Evolutionary conservation across 2,329 filamentous ascomycete species (phyloP).

Genomic region (Fusarium algeriense): DNA sequence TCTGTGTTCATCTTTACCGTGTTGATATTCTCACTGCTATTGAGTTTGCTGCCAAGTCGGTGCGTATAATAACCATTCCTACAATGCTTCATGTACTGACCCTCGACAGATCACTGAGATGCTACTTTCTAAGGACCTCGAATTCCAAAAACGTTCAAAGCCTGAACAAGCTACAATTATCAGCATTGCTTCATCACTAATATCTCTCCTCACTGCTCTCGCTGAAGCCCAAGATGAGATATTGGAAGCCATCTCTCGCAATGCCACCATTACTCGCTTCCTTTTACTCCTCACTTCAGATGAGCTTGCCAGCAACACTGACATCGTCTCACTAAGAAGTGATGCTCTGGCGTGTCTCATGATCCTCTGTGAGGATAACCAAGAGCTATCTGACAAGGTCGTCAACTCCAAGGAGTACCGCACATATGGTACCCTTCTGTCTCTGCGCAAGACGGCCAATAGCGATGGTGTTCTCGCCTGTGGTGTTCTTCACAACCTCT

Average conservation of each 20-base stretch:
- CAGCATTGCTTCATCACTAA: slow-evolving; percentile 66
- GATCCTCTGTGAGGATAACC: slow-evolving; percentile 71
- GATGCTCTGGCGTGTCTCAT: slow-evolving; percentile 68
- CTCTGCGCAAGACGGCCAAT: slow-evolving; percentile 61
- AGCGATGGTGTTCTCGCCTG: slow-evolving; percentile 68
- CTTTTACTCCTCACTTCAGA: slow-evolving; percentile 66
- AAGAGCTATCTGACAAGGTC: slow-evolving; percentile 64
- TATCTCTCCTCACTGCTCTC: slow-evolving; percentile 65
- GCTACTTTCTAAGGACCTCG: slow-evolving; percentile 55
- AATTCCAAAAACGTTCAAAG: slow-evolving; percentile 63
- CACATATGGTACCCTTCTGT: slow-evolving; percentile 63
- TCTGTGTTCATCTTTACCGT: slow-evolving; percentile 74
- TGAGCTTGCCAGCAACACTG: slow-evolving; percentile 57
- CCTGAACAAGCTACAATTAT: slow-evolving; percentile 66
- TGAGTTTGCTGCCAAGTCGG: slow-evolving; percentile 65
- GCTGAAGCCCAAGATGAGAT: slow-evolving; percentile 72
- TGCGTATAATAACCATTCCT: slow-evolving; percentile 50
- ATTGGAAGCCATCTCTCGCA: slow-evolving; percentile 64
- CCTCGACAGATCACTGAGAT: slow-evolving; percentile 57
- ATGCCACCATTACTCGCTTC: slow-evolving; percentile 63
- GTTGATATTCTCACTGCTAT: slow-evolving; percentile 72
- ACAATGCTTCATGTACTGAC: slow-evolving; percentile 8
- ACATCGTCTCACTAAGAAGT: slow-evolving; percentile 56
- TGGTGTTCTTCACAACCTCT: slow-evolving; percentile 73
- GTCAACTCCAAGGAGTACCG: slow-evolving; percentile 60